phyloP scores from a whole-genome alignment of 1,139 yeast species.

The Magnusiomyces paraingens region DNA sequence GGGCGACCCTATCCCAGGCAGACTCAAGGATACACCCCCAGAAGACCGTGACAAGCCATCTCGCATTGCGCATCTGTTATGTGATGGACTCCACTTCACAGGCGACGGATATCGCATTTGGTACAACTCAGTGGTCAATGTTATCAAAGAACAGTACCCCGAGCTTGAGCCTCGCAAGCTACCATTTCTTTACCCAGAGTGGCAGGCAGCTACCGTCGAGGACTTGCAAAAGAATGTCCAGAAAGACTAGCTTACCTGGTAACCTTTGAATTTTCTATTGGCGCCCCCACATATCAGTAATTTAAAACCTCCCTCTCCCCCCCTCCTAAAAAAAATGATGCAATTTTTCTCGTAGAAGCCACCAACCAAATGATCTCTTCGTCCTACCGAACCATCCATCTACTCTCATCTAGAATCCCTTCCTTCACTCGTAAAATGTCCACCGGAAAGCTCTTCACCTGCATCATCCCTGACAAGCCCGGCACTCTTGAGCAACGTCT shows the following conservation, averaged over 20 bases:
- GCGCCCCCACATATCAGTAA: no score
- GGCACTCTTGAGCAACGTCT: slow-evolving; percentile 26
- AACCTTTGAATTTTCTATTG: no score
- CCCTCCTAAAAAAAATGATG: no score
- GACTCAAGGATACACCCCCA: slow-evolving; percentile 17
- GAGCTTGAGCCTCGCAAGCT: slow-evolving; percentile 35
- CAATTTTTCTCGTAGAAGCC: no score
- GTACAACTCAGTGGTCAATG: slow-evolving; percentile 35
- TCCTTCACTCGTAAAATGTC: no score
- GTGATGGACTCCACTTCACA: slow-evolving; percentile 66
- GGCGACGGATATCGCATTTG: slow-evolving; percentile 50
- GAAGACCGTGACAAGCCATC: slow-evolving; percentile 16
- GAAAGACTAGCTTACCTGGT: no score
- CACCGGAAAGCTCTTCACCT: background rate
- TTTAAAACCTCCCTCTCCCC: no score
- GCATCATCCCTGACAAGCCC: slow-evolving; percentile 5
- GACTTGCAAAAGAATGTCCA: background rate
- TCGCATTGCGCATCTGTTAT: slow-evolving; percentile 29
- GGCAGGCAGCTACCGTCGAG: background rate
- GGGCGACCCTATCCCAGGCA: slow-evolving; percentile 22
- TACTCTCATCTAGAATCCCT: no score
- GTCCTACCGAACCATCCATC: no score
- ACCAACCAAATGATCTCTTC: no score
- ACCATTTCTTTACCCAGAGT: slow-evolving; percentile 37
- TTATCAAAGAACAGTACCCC: slow-evolving; percentile 40